A percentile compares a stretch with the other conserved stretches of the same genome.
Evolutionary conservation across 495 filamentous ascomycete species (phyloP).

Genomic region (Penicillium pancosmium): DNA sequence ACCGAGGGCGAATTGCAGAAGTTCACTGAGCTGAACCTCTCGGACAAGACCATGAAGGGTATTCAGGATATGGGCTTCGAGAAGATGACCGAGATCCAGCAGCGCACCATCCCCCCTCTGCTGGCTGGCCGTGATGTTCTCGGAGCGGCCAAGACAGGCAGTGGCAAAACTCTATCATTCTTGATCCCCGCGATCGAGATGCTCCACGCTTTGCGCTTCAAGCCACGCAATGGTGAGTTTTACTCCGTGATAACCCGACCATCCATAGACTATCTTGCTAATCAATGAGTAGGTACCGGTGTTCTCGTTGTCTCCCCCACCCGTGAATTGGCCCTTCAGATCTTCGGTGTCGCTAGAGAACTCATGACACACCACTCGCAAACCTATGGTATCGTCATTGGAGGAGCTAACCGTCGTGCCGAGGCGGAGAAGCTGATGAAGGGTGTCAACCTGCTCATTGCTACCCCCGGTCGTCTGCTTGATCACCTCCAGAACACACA

Average conservation of each 20-base stretch:
- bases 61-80: conserved; percentile 91
- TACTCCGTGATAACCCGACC: conserved; percentile 1
- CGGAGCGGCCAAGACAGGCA: conserved; percentile 95
- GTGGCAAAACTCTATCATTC: conserved; percentile 94
- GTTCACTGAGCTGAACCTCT: conserved; percentile 84
- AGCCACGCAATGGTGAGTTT: conserved; percentile 65
- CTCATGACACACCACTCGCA: conserved; percentile 87
- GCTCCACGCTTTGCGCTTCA: conserved; percentile 87
- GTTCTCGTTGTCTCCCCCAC: conserved; percentile 72
- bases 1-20: conserved; percentile 55
- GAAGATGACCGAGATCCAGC: conserved; percentile 95
- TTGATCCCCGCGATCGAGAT: conserved; percentile 95
- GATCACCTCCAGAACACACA: conserved; percentile 95
- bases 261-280: conserved; percentile 5
- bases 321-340: conserved; percentile 91
- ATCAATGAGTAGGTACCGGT: conserved; percentile 62
- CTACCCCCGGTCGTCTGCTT: conserved; percentile 88
- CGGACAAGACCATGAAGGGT: conserved; percentile 82
- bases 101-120: conserved; percentile 81
- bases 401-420: conserved; percentile 86
- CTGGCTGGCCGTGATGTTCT: conserved; percentile 91
- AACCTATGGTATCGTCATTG: conserved; percentile 94
- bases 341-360: conserved; percentile 93
- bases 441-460: conserved; percentile 91
- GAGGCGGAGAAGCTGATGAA: conserved; percentile 94